Evolutionary conservation across 441 rosid genomes (phyloP), one percentile per base, ranked within the genome.

Genomic region (Pelargonium fulgidum): DNA sequence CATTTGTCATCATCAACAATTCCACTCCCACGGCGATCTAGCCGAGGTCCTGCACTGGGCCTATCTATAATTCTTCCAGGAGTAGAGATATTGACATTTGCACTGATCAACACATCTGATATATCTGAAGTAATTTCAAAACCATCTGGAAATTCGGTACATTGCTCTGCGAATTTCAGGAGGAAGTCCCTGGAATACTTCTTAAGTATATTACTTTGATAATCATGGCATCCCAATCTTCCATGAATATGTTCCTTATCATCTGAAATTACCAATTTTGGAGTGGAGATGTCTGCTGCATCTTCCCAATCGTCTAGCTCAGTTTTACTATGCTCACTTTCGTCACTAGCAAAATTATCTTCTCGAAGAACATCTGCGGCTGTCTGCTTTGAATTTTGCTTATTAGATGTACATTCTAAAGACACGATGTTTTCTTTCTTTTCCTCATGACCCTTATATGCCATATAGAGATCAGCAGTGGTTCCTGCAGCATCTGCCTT

Each of bases 251-350:
- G 81, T 65, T 69, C 82, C 70, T 70, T 70, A 69, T 70, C 59
- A 76, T 73, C 87, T 20, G 78, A 68, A 72, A 82, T 48, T 79
- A 84, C 92, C 77, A 92, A 70, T 69, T 89, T 88, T 67, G 95
- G 86, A 13, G 92, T 82, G n/a, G 97, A 92, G 59, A 89, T 79
- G 69, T 92, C 99, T 5, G 91, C 98, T 65, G 88, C 97, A 85
- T 90, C 96, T 81, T 95, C 98, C 98, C 98, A 95, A 80, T 95
- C 93, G 79, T 90, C 98, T 13, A 83, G 96, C 79, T 95, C 97
- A 59, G 79, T 72, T 76, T 90, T 92, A 72, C 73, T 75, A 47
- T 75, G 82, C 69, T 74, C 76, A 65, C 69, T 72, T 62, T 76
- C 80, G 65, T 82, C 83, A 22, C 76, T 76, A n/a, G 72, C 72